Evolutionary conservation across 257 asterid genomes (phyloP).

Genomic region (Osmanthus fragrans): DNA sequence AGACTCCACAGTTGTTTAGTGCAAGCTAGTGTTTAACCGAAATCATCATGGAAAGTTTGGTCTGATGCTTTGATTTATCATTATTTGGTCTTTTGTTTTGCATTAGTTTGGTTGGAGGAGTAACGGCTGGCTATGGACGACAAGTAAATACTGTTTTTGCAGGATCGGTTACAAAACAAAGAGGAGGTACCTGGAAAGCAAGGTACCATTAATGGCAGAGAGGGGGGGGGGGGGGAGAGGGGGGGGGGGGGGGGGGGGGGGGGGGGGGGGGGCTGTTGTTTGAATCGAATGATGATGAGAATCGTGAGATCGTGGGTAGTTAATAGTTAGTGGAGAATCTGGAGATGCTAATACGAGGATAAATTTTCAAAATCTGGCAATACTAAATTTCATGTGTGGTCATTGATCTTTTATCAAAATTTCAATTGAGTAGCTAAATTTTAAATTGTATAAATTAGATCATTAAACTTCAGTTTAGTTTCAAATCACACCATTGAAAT

Average conservation of each 20-base stretch:
- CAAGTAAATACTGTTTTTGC: not conserved
- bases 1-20: constrained; percentile 26
- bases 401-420: too few relatives aligned
- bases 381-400: too few relatives aligned
- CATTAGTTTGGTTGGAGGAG: constrained; percentile 60
- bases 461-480: too few relatives aligned
- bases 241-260: too few relatives aligned
- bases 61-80: not conserved
- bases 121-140: not conserved
- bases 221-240: not conserved
- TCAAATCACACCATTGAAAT: too few relatives aligned
- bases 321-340: too few relatives aligned
- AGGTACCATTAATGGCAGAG: constrained; percentile 25
- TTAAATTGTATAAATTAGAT: too few relatives aligned
- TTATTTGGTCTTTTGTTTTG: not conserved
- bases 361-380: too few relatives aligned
- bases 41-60: constrained; percentile 32
- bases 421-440: too few relatives aligned
- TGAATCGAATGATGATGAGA: constrained; percentile 5
- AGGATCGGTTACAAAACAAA: constrained; percentile 17
- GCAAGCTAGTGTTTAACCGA: constrained; percentile 46
- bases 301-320: not conserved
- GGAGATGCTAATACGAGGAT: not conserved
- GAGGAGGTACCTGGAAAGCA: constrained; percentile 33
- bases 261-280: constrained; percentile 21